Evolutionary conservation across 306 rosid species (phyloP).

Genomic region (Herpetospermum pedunculosum): DNA sequence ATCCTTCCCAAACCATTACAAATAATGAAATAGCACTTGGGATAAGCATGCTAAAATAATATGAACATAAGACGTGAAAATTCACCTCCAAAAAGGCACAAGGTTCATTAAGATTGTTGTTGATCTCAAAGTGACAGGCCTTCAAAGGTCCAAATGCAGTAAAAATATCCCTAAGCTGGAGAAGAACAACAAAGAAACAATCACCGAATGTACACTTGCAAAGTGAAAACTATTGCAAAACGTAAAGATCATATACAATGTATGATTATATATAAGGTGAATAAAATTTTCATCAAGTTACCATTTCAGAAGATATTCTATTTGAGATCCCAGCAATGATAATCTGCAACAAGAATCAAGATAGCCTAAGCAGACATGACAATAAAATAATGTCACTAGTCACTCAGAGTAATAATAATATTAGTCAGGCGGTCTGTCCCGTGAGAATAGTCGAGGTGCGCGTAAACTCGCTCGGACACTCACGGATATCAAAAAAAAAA

Average conservation of each 20-base stretch:
- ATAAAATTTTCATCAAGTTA: constrained; percentile 14
- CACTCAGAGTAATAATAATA: constrained; percentile 2
- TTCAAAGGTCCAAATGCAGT: constrained; percentile 81
- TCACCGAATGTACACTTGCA: not conserved
- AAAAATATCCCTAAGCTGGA: constrained; percentile 68
- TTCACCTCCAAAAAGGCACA: constrained; percentile 85
- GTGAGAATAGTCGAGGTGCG: too few relatives aligned
- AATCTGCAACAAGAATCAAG: constrained; percentile 37
- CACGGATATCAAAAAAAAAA: too few relatives aligned
- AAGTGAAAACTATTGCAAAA: not conserved
- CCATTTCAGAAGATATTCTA: constrained; percentile 67
- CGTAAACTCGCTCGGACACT: too few relatives aligned
- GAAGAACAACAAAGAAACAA: constrained; percentile 2
- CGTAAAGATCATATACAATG: not conserved
- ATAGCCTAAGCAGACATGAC: not conserved
- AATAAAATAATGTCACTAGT: not conserved
- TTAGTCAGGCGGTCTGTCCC: too few relatives aligned
- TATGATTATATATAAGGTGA: not conserved
- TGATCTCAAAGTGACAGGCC: constrained; percentile 64
- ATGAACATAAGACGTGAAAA: not conserved
- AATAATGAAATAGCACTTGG: not conserved
- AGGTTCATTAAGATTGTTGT: constrained; percentile 25
- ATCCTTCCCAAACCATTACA: not conserved
- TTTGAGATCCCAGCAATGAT: constrained; percentile 84
- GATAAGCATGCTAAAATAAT: constrained; percentile 4